Percentiles rank a stretch among this genome's conserved stretches.
Conservation (phyloP, 2,329 filamentous ascomycete species). For the Venturia aucupariae region DNA sequence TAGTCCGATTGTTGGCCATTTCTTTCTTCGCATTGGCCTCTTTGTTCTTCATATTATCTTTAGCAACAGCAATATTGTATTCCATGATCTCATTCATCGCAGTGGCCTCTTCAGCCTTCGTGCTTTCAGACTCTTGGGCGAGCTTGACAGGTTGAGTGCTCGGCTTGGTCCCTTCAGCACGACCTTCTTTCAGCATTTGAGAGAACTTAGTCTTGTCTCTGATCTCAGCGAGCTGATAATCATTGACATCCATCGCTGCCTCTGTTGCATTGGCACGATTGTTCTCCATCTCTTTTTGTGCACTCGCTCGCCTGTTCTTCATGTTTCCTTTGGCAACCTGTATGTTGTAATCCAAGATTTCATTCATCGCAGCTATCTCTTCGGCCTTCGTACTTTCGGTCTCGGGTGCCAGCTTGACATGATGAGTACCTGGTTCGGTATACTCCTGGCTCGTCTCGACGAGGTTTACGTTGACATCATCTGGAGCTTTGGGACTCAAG, state of each 20-base stretch:
- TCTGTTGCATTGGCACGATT: background rate
- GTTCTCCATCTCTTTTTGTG: background rate
- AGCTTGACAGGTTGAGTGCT: background rate
- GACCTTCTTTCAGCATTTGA: background rate
- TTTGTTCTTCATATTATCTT: background rate
- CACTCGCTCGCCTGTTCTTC: background rate
- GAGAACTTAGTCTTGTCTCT: background rate
- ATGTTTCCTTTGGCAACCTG: background rate
- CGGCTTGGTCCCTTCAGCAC: background rate
- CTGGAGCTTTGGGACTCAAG: background rate
- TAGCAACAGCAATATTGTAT: background rate
- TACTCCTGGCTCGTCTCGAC: background rate
- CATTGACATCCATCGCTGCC: background rate
- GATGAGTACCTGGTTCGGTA: background rate
- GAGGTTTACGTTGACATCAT: background rate
- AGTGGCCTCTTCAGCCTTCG: background rate
- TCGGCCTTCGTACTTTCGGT: background rate
- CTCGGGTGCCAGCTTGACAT: background rate
- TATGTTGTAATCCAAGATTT: background rate
- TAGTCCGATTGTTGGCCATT: background rate
- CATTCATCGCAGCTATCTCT: background rate
- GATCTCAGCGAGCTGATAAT: background rate
- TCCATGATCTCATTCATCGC: slow-evolving; percentile 3
- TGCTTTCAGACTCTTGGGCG: background rate
- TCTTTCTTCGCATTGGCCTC: background rate